phyloP scores from a whole-genome alignment of 2,329 filamentous ascomycete genomes.

The Talaromyces albobiverticillius region DNA sequence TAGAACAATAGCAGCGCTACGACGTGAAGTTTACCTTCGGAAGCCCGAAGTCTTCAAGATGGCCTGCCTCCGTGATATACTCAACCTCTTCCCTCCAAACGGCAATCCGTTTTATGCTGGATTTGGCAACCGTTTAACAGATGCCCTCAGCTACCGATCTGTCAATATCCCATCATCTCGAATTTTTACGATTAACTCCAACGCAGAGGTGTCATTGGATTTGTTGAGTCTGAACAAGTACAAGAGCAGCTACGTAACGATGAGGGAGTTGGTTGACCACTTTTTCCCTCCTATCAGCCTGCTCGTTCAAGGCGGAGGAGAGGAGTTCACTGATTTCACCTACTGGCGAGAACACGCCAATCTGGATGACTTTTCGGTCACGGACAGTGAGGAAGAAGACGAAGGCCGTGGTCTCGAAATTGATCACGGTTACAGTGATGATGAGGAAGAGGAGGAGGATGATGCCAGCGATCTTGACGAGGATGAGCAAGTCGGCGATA shows the following conservation, averaged over 20 bases:
- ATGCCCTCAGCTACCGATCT: slow-evolving; percentile 91
- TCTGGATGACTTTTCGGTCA: slow-evolving; percentile 83
- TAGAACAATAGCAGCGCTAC: slow-evolving; percentile 85
- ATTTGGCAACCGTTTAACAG: slow-evolving; percentile 93
- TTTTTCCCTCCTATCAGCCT: slow-evolving; percentile 93
- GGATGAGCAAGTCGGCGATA: slow-evolving; percentile 40
- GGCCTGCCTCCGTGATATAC: slow-evolving; percentile 93
- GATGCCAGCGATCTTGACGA: slow-evolving; percentile 51
- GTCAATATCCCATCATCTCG: slow-evolving; percentile 92
- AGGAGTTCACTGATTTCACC: slow-evolving; percentile 94
- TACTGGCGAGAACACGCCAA: slow-evolving; percentile 92
- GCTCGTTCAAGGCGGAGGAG: slow-evolving; percentile 82
- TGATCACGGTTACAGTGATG: slow-evolving; percentile 46
- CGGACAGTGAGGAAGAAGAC: slow-evolving; percentile 63
- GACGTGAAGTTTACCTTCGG: slow-evolving; percentile 88
- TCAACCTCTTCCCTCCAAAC: slow-evolving; percentile 75
- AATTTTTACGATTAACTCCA: slow-evolving; percentile 98
- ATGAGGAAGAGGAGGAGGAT: slow-evolving; percentile 47
- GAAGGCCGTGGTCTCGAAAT: slow-evolving; percentile 46
- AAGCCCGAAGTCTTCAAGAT: slow-evolving; percentile 99
- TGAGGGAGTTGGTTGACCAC: slow-evolving; percentile 95
- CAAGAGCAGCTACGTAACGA: slow-evolving; percentile 94
- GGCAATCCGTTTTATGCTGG: slow-evolving; percentile 91
- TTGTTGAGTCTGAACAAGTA: slow-evolving; percentile 88
- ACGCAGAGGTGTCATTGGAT: slow-evolving; percentile 91